These are phyloP conservation scores for Bathelium albidoporum DNA, from an alignment of 495 filamentous ascomycete genomes.

Conservation along the genomic window DNA sequence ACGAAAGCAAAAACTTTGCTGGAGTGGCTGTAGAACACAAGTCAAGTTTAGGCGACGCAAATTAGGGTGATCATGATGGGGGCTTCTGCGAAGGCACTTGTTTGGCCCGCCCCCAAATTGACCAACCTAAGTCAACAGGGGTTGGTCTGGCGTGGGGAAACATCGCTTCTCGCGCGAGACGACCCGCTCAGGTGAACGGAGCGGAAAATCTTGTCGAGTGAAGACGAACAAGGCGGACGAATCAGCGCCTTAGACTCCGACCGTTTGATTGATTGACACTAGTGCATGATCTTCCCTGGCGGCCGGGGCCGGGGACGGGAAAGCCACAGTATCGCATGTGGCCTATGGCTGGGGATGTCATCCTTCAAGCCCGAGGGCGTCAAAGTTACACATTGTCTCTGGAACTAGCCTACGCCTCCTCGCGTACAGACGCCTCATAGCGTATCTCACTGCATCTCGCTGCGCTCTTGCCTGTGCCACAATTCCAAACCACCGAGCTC, in stretches of 20 bases:
- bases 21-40: not conserved
- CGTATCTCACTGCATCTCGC: not conserved
- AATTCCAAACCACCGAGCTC: no score
- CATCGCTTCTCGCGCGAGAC: not conserved
- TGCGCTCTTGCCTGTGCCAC: not conserved
- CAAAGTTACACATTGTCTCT: not conserved
- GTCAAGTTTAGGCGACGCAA: not conserved
- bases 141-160: not conserved
- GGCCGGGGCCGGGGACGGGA: not conserved
- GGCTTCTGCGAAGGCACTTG: not conserved
- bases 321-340: constrained; percentile 4
- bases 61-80: not conserved
- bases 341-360: not conserved
- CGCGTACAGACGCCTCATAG: not conserved
- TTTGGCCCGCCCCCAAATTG: not conserved
- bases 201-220: not conserved
- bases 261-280: constrained; percentile 5
- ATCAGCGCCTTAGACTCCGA: not conserved
- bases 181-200: constrained; percentile 3
- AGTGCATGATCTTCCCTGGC: constrained; percentile 6
- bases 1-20: not conserved
- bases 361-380: not conserved
- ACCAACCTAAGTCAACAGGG: not conserved
- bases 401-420: not conserved
- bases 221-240: not conserved